Conservation (phyloP, 2,329 filamentous ascomycete species). For the Trichoderma brevicompactum region DNA sequence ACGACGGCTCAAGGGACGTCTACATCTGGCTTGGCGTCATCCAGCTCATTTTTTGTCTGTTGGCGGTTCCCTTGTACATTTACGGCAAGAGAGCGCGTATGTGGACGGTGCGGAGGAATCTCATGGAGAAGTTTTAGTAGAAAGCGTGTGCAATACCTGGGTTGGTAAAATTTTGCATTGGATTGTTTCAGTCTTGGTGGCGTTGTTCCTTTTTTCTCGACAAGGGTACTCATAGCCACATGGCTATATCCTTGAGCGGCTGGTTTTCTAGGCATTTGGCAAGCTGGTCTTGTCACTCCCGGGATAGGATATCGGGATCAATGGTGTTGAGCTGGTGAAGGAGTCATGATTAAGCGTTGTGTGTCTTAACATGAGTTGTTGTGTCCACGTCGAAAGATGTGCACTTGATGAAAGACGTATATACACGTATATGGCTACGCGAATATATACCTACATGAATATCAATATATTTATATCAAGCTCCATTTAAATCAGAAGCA, state of each 20-base stretch:
- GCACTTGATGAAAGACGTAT: no score
- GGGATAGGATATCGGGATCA: no score
- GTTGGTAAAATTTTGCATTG: neutral
- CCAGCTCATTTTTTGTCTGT: conserved; percentile 74
- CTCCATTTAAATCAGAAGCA: neutral
- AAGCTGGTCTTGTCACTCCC: no score
- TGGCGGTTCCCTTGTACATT: conserved; percentile 89
- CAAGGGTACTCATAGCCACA: no score
- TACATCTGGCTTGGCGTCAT: conserved; percentile 86
- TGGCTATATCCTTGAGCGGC: no score
- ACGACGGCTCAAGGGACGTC: conserved; percentile 74
- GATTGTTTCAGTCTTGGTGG: neutral
- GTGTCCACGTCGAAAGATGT: neutral
- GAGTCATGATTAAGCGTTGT: no score
- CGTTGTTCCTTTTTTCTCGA: no score
- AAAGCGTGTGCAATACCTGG: neutral
- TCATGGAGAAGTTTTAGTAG: conserved; percentile 76
- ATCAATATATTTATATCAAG: neutral
- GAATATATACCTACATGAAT: no score
- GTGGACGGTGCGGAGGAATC: conserved; percentile 87
- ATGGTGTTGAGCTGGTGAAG: no score
- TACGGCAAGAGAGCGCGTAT: conserved; percentile 88
- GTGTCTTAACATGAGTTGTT: no score
- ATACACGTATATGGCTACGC: no score
- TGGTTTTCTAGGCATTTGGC: no score